A percentile compares a stretch with the other conserved stretches of the same genome.
Conservation (phyloP, 2,329 filamentous ascomycete species). For the Claviceps cyperi region DNA sequence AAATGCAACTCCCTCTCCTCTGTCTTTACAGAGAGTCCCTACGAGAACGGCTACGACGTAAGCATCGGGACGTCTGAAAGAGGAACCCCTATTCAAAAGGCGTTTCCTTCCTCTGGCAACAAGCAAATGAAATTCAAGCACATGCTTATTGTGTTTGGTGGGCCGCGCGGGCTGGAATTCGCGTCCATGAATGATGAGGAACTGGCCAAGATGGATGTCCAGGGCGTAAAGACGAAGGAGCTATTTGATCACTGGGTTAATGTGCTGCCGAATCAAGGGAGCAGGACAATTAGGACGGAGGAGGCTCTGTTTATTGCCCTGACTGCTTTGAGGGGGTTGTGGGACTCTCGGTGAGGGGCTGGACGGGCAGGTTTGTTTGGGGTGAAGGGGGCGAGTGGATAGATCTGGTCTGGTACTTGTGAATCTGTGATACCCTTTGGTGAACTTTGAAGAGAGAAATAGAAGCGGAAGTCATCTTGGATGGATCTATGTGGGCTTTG, state of each 20-base stretch:
- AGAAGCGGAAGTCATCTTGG: no score
- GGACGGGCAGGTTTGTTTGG: neutral
- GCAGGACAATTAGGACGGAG: conserved; percentile 68
- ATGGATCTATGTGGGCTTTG: no score
- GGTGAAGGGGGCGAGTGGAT: no score
- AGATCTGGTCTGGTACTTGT: no score
- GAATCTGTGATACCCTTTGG: conserved; percentile 4
- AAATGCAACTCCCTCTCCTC: conserved; percentile 50
- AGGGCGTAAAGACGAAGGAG: conserved; percentile 48
- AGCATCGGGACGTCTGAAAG: conserved; percentile 76
- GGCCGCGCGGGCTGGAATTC: conserved; percentile 64
- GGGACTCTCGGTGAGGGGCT: conserved; percentile 20
- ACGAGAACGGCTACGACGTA: conserved; percentile 65
- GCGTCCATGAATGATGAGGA: conserved; percentile 49
- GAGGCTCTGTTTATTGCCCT: conserved; percentile 70
- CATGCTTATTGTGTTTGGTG: conserved; percentile 65
- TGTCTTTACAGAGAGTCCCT: conserved; percentile 65
- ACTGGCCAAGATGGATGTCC: conserved; percentile 45
- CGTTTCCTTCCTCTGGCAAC: conserved; percentile 23
- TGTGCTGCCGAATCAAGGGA: conserved; percentile 65
- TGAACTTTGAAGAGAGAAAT: no score
- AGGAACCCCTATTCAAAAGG: conserved; percentile 37
- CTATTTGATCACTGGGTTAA: conserved; percentile 80
- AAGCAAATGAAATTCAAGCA: conserved; percentile 46
- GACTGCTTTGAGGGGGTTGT: conserved; percentile 49